phyloP scores from a whole-genome alignment of 495 filamentous ascomycete genomes.

The Penicillium paxilli region DNA sequence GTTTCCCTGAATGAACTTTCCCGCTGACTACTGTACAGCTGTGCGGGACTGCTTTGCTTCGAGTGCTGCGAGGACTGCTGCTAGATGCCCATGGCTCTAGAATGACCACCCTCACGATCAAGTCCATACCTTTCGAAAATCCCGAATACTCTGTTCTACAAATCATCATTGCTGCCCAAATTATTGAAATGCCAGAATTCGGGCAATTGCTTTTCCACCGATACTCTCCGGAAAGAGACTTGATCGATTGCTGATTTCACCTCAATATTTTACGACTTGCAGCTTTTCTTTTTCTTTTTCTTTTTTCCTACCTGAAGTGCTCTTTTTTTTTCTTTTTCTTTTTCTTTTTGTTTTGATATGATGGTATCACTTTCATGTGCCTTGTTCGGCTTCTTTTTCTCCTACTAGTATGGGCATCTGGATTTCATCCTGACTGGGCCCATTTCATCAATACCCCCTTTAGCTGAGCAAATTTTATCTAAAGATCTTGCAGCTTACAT shows the following conservation, averaged over 20 bases:
- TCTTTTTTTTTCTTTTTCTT: too few species aligned
- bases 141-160: too few species aligned
- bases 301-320: too few species aligned
- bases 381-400: background rate
- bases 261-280: too few species aligned
- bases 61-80: slow-evolving; percentile 40
- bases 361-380: too few species aligned
- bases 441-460: slow-evolving; percentile 14
- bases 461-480: slow-evolving; percentile 6
- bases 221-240: background rate
- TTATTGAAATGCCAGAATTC: too few species aligned
- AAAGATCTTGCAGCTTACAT: background rate
- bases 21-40: slow-evolving; percentile 22
- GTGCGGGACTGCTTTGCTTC: slow-evolving; percentile 45
- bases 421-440: background rate
- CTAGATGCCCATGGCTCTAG: slow-evolving; percentile 9
- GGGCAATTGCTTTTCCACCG: background rate
- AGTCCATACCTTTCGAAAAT: background rate
- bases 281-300: too few species aligned
- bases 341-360: too few species aligned
- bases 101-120: too few species aligned
- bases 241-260: background rate
- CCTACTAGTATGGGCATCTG: background rate
- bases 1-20: background rate
- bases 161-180: too few species aligned